These are phyloP conservation scores for Stemphylium lycopersici DNA, from an alignment of 2,329 filamentous ascomycete genomes.

Conservation along the genomic window DNA sequence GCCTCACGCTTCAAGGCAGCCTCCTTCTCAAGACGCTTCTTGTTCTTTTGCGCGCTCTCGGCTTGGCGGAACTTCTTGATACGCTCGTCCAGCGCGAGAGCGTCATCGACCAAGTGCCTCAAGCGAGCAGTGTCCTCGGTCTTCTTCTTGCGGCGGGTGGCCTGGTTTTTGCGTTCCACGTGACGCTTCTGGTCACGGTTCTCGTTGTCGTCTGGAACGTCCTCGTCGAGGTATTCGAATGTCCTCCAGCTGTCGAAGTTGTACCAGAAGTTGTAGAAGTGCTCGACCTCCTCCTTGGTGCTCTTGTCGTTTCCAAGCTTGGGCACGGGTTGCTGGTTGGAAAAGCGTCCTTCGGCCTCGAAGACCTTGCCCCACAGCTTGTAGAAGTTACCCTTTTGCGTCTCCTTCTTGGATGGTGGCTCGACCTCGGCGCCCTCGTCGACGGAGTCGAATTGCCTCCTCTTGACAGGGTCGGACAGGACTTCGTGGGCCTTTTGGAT, in stretches of 20 bases:
- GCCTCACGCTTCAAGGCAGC: slow-evolving; percentile 85
- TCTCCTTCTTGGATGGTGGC: slow-evolving; percentile 89
- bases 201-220: slow-evolving; percentile 98
- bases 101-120: slow-evolving; percentile 87
- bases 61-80: slow-evolving; percentile 97
- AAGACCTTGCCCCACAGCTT: slow-evolving; percentile 93
- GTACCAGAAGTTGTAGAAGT: slow-evolving; percentile 99
- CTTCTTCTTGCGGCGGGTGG: slow-evolving; percentile 99
- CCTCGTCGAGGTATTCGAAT: slow-evolving; percentile 98
- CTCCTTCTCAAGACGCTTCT: slow-evolving; percentile 88
- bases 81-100: slow-evolving; percentile 82
- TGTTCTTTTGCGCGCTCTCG: slow-evolving; percentile 93
- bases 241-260: slow-evolving; percentile 98
- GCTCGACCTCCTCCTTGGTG: slow-evolving; percentile 86
- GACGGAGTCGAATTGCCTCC: slow-evolving; percentile 94
- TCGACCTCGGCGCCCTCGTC: slow-evolving; percentile 93
- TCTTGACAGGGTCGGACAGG: slow-evolving; percentile 87
- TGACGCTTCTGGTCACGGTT: slow-evolving; percentile 99
- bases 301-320: slow-evolving; percentile 83
- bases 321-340: slow-evolving; percentile 86
- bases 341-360: slow-evolving; percentile 91
- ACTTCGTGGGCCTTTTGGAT: slow-evolving; percentile 98
- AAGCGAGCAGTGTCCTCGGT: slow-evolving; percentile 93
- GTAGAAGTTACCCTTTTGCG: slow-evolving; percentile 87
- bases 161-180: slow-evolving; percentile 97